Conservation (phyloP, 768 basidiomycete species). For the Amanita muscaria region DNA sequence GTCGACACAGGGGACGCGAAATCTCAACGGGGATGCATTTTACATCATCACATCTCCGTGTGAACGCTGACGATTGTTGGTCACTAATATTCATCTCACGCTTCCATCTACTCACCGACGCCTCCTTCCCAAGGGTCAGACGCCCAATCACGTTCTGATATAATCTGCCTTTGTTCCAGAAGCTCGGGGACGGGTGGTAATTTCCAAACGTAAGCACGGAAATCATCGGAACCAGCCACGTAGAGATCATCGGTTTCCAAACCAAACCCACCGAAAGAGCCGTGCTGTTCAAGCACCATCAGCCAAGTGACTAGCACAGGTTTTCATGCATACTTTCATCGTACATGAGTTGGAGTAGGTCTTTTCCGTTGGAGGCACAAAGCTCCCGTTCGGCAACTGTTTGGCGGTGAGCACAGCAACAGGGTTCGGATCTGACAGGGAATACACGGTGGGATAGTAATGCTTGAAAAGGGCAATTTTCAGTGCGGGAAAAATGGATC, state of each 20-base stretch:
- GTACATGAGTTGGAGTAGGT: conserved; percentile 68
- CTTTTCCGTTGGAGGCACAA: conserved; percentile 34
- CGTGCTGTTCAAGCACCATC: conserved; percentile 60
- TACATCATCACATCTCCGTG: conserved; percentile 26
- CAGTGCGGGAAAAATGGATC: conserved; percentile 11
- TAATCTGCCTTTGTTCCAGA: conserved; percentile 32
- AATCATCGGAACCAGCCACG: conserved; percentile 77
- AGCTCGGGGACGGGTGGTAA: conserved; percentile 46
- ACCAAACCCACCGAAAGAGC: conserved; percentile 61
- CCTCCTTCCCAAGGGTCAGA: conserved; percentile 22
- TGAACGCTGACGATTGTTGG: conserved; percentile 32
- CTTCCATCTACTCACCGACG: conserved; percentile 36
- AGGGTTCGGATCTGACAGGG: conserved; percentile 57
- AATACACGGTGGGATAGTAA: conserved; percentile 63
- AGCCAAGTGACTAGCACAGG: too few relatives aligned
- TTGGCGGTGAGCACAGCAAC: conserved; percentile 58
- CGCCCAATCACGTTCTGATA: conserved; percentile 40
- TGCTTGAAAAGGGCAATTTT: conserved; percentile 31
- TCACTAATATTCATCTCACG: too few relatives aligned
- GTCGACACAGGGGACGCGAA: conserved; percentile 49
- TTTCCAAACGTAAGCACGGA: conserved; percentile 71
- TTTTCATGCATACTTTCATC: conserved; percentile 70
- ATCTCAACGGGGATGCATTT: conserved; percentile 55
- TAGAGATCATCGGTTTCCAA: conserved; percentile 50
- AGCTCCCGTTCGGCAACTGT: conserved; percentile 47